Percentiles rank a stretch among this genome's conserved stretches.
Conservation (phyloP, 139 green algal species). For the Astrephomene gubernaculifera region DNA sequence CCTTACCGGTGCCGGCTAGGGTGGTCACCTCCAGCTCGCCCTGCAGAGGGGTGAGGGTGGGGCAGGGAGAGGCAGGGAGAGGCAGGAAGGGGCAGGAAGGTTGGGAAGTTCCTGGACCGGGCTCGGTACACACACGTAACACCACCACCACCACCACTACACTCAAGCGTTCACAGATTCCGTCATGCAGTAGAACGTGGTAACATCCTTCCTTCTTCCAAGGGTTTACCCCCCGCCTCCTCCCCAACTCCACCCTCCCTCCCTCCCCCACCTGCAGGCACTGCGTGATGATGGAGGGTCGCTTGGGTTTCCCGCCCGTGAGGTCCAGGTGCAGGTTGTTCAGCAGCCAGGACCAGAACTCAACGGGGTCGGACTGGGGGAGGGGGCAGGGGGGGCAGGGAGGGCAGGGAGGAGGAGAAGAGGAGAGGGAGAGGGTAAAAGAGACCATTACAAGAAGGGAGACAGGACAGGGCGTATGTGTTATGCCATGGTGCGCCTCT, state of each 20-base stretch:
- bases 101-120: too few relatives aligned
- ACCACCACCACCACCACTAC: too few relatives aligned
- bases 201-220: too few relatives aligned
- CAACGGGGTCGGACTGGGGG: slow-evolving; percentile 78
- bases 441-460: too few relatives aligned
- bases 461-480: too few relatives aligned
- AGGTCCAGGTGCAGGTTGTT: slow-evolving; percentile 94
- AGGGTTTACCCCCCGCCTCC: neutral
- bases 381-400: neutral
- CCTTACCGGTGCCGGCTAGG: slow-evolving; percentile 81
- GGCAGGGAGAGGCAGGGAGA: neutral
- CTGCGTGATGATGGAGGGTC: slow-evolving; percentile 86
- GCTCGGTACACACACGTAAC: too few relatives aligned
- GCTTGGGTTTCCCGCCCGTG: slow-evolving; percentile 84
- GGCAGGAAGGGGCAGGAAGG: too few relatives aligned
- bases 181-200: too few relatives aligned
- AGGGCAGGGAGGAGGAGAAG: too few relatives aligned
- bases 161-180: too few relatives aligned
- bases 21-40: slow-evolving; percentile 92
- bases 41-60: slow-evolving; percentile 43
- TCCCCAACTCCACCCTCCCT: neutral
- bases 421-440: too few relatives aligned
- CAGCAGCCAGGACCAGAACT: slow-evolving; percentile 95
- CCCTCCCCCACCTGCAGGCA: slow-evolving; percentile 86
- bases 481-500: too few relatives aligned